Evolutionary conservation across 768 basidiomycete species (phyloP).

Genomic region (Astraeus odoratus): DNA sequence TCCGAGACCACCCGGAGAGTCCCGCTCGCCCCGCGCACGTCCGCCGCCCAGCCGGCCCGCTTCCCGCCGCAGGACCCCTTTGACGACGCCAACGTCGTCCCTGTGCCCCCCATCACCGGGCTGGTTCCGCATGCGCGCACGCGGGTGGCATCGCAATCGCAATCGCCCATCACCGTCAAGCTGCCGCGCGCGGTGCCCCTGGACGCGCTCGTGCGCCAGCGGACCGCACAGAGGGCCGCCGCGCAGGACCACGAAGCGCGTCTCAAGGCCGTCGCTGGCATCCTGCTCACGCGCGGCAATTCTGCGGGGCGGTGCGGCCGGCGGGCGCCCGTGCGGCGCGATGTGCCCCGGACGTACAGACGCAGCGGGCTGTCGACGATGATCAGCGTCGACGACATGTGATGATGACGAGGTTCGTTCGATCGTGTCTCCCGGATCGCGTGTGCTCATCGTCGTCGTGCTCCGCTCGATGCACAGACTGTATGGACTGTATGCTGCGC

Average conservation of each 20-base stretch:
- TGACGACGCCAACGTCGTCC: slow-evolving; percentile 13
- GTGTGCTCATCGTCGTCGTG: not conserved
- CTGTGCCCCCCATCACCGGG: no score
- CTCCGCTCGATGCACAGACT: not conserved
- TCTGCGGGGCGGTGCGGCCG: slow-evolving; percentile 48
- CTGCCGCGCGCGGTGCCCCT: slow-evolving; percentile 18
- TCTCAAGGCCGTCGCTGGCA: slow-evolving; percentile 50
- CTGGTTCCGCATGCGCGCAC: slow-evolving; percentile 22
- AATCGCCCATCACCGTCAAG: slow-evolving; percentile 12
- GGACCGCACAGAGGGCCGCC: slow-evolving; percentile 24
- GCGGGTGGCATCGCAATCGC: slow-evolving; percentile 23
- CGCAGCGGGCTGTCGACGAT: slow-evolving; percentile 48
- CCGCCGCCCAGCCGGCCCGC: slow-evolving; percentile 10
- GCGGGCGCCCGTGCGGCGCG: slow-evolving; percentile 26
- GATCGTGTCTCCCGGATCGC: no score
- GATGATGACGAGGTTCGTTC: slow-evolving; percentile 11
- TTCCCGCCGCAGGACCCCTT: slow-evolving; percentile 24
- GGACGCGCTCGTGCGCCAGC: slow-evolving; percentile 23
- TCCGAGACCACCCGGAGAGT: slow-evolving; percentile 3
- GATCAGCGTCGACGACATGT: slow-evolving; percentile 38
- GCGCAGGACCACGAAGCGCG: slow-evolving; percentile 34
- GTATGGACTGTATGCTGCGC: slow-evolving; percentile 15
- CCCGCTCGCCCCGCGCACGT: slow-evolving; percentile 12
- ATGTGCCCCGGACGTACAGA: slow-evolving; percentile 36
- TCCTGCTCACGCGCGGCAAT: slow-evolving; percentile 47